Evolutionary conservation across 805 yeast species (phyloP).

Genomic region (Wickerhamomyces kurtzmanii): DNA sequence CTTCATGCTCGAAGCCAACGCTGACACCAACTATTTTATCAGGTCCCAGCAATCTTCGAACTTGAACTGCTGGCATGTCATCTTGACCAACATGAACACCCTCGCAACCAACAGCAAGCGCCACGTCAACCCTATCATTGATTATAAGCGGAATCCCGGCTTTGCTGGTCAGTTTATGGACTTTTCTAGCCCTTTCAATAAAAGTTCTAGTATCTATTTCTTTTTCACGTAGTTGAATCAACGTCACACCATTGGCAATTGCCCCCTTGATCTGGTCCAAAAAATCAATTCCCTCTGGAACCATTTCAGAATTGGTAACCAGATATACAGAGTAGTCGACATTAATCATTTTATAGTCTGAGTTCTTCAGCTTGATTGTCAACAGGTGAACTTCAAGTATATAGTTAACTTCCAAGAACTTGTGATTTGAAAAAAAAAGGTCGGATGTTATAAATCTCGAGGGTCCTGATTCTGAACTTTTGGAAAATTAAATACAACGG

Average conservation of each 20-base stretch:
- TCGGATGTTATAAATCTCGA: too few species aligned
- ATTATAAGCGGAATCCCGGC: conserved; percentile 69
- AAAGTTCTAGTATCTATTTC: conserved; percentile 58
- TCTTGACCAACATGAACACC: conserved; percentile 93
- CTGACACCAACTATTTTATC: conserved; percentile 75
- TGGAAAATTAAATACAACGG: too few species aligned
- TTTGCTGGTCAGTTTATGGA: conserved; percentile 51
- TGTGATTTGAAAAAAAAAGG: too few species aligned
- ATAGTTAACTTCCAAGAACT: too few species aligned
- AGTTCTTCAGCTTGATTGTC: too few species aligned
- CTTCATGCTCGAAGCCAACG: conserved; percentile 51
- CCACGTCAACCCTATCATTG: conserved; percentile 83
- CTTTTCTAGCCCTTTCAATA: conserved; percentile 45
- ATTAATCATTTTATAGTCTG: too few species aligned
- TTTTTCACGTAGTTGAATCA: conserved; percentile 82
- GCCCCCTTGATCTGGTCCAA: conserved; percentile 55
- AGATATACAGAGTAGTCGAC: conserved; percentile 56
- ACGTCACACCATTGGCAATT: conserved; percentile 62
- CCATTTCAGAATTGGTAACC: conserved; percentile 72
- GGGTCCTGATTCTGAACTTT: too few species aligned
- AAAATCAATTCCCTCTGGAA: conserved; percentile 50
- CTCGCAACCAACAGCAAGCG: conserved; percentile 81
- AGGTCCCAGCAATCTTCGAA: conserved; percentile 58
- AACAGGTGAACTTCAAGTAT: too few species aligned
- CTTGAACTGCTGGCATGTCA: conserved; percentile 54